Evolutionary conservation across 192 early-diverging fungal species (phyloP), one percentile per base, ranked within the genome.

Genomic region (Mortierella antarctica): DNA sequence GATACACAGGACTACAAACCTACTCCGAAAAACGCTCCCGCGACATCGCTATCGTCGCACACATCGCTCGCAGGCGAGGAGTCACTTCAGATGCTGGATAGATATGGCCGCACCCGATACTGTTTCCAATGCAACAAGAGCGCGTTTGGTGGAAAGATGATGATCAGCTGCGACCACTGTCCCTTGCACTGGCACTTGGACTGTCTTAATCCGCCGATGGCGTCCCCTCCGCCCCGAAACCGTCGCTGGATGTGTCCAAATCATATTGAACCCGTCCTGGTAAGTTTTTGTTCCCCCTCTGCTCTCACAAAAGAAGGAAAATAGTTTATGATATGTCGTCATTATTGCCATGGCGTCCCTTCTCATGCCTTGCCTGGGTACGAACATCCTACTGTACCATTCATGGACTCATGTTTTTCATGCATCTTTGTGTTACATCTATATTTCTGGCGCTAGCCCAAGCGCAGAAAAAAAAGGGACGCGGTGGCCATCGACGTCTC

Each of bases 171-270:
- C 59, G 85, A 86, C 44, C 82, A 83, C 50, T 88, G 85, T 56
- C 52, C 82, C 31, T 47, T 85, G n/a, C 67, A 78, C 45, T 88
- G 87, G 85, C 87, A 88, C 41, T 48, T 88, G 51, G 87, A 86
- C 45, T 88, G 87, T 64, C 58, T 86, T 8, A 65, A 77, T 58
- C 87, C 83, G 8, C 82, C 87, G 7, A 44, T 86, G 78, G 64
- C 83, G 21, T 67, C 62, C 11, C 71, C 82, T 55, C 86, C 87
- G 7, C 73, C 76, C 39, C 50, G 44, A 3, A 52, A 69, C 12
- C 82, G 73, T 41, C 85, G 82, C 52, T 86, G 87, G 87, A 86
- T 85, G 78, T 88, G 87, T 47, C 85, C 87, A 4, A 86, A 84
- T 11, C 87, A 87, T 65, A 61, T 52, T 11, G 75, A 82, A 48